Percentiles rank a stretch among this genome's conserved stretches.
Conservation (phyloP, 805 yeast species). For the Metschnikowia picachoensis region DNA sequence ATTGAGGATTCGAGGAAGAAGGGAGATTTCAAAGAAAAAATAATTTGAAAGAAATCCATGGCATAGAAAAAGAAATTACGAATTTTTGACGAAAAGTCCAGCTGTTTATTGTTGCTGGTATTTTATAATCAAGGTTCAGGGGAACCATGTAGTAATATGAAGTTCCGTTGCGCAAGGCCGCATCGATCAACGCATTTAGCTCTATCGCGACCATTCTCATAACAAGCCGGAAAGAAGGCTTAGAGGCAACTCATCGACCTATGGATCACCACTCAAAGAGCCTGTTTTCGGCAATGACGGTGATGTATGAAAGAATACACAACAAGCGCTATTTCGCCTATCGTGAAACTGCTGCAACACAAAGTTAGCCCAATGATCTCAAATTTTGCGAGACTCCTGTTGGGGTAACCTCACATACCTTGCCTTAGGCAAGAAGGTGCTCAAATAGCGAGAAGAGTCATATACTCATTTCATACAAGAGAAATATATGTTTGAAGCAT, state of each 20-base stretch:
- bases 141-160: background rate
- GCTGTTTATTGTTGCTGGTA: too few relatives aligned
- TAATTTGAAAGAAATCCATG: too few relatives aligned
- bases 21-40: too few relatives aligned
- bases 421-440: constrained; percentile 21
- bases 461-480: constrained; percentile 29
- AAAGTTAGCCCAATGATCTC: background rate
- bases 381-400: constrained; percentile 30
- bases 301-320: too few relatives aligned
- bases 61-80: too few relatives aligned
- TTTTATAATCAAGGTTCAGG: too few relatives aligned
- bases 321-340: too few relatives aligned
- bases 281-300: background rate
- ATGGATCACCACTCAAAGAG: background rate
- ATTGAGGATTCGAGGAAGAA: too few relatives aligned
- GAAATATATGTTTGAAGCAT: constrained; percentile 18
- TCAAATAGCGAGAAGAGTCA: constrained; percentile 25
- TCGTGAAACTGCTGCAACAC: too few relatives aligned
- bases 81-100: too few relatives aligned
- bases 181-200: background rate
- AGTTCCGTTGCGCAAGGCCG: background rate
- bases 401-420: constrained; percentile 26
- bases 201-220: background rate
- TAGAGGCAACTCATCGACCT: constrained; percentile 1
- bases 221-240: background rate